Evolutionary conservation across 441 rosid species (phyloP).

Genomic region (Viola pubescens): DNA sequence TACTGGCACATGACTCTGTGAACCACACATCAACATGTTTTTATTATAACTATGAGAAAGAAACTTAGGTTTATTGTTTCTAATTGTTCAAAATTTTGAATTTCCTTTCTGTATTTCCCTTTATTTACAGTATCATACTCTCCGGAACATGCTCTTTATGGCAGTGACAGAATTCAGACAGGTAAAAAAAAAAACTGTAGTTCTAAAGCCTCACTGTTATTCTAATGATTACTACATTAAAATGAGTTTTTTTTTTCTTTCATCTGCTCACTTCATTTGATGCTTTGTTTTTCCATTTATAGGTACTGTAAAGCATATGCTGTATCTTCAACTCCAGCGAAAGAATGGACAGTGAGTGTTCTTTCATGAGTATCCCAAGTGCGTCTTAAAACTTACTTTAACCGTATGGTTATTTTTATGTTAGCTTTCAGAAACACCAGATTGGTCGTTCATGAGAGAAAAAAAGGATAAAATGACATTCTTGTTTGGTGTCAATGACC

Average conservation of each 20-base stretch:
- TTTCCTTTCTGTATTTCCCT: background rate
- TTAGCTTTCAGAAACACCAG: conserved; percentile 63
- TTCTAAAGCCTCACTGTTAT: too few species aligned
- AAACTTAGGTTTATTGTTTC: too few species aligned
- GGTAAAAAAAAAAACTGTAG: conserved; percentile 25
- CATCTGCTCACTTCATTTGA: background rate
- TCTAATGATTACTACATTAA: too few species aligned
- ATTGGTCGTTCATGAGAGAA: conserved; percentile 68
- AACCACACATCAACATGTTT: too few species aligned
- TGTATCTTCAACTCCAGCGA: conserved; percentile 9
- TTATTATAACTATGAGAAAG: too few species aligned
- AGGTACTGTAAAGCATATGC: conserved; percentile 6
- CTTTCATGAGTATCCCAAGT: background rate
- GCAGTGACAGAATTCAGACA: conserved; percentile 63
- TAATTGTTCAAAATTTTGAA: too few species aligned
- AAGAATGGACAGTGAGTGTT: background rate
- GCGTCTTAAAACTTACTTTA: conserved; percentile 14
- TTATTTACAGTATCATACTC: conserved; percentile 54
- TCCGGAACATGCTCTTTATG: conserved; percentile 63
- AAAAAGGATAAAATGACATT: conserved; percentile 48
- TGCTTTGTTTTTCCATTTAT: conserved; percentile 8
- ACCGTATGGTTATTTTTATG: conserved; percentile 18
- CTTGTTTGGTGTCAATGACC: conserved; percentile 74
- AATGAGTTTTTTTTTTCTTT: background rate
- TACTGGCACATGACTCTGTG: too few species aligned